These are phyloP conservation scores for Xylaria scruposa DNA, from an alignment of 495 filamentous ascomycete species.

Conservation along the genomic window DNA sequence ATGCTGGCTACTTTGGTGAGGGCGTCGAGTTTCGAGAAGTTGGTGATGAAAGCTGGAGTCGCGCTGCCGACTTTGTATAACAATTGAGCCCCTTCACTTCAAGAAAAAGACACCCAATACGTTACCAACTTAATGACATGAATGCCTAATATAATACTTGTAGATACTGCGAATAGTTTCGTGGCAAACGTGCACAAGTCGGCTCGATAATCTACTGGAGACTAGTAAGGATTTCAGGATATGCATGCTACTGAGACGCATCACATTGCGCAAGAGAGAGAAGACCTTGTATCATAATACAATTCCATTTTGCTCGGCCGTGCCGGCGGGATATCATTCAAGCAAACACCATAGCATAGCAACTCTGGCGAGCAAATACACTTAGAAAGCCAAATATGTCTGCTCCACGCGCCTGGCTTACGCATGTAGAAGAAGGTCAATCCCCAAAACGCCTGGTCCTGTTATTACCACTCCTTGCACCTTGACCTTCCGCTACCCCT, in stretches of 20 bases:
- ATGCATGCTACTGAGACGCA: not conserved
- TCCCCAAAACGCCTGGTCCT: constrained; percentile 21
- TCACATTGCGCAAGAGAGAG: not conserved
- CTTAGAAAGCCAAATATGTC: constrained; percentile 15
- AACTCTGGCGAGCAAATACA: constrained; percentile 32
- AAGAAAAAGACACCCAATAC: not conserved
- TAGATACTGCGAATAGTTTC: not conserved
- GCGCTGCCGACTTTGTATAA: constrained; percentile 63
- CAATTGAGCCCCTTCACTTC: not conserved
- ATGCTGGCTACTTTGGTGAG: constrained; percentile 92
- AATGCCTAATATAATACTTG: not conserved
- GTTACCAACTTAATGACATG: not conserved
- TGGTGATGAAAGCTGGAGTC: constrained; percentile 68
- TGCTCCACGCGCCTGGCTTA: constrained; percentile 5
- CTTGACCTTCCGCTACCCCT: not conserved
- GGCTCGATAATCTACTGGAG: not conserved
- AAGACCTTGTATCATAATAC: constrained; percentile 12
- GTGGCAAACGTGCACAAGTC: not conserved
- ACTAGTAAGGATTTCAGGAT: not conserved
- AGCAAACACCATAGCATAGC: constrained; percentile 31
- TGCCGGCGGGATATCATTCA: constrained; percentile 46
- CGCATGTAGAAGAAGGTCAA: constrained; percentile 3
- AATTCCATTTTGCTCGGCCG: constrained; percentile 39
- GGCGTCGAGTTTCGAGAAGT: constrained; percentile 84
- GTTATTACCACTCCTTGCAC: constrained; percentile 19